Evolutionary conservation across 495 filamentous ascomycete genomes (phyloP), one percentile per base, ranked within the genome.

Genomic region (Coniosporium apollinis): DNA sequence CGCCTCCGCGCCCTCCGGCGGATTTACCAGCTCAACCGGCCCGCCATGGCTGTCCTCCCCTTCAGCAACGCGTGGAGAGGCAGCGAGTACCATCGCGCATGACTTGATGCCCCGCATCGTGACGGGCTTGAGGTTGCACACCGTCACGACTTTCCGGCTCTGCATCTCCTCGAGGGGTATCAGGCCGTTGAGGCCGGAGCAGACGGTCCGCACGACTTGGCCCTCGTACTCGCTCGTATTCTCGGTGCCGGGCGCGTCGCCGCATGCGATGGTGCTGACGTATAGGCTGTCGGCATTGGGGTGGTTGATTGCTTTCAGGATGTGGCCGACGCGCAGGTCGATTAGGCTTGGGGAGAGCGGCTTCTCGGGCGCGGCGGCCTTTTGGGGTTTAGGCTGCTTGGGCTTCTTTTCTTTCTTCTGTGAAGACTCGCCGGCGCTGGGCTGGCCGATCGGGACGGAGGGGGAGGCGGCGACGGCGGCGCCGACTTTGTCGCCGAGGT

Each of bases 21-120:
- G 89, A 36, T 61, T 76, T 20, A 94, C 86, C 22, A 97, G 70
- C 65, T 97, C 89, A 39, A 97, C 82, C 18, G 83, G 83, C 3
- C 87, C 85, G 46, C 73, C 76, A 62, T 93, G 86, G 37, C 76
- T 68, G 49, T 92, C 86, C 28, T 65, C 79, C 18, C 82, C 87
- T 48, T 86, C 80, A 48, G 57, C 57, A 21, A 79, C 58, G 32
- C 70, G 61, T 9, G 87, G 89, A 9, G 86, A 94, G 11, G 89
- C 89, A 11, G 91, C 91, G 18, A 97, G 66, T 9, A 97, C 89
- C 91, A 97, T 94, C 38, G 89, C 89, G 22, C 64, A 70, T 31
- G 81, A 89, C 64, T 94, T 94, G 61, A 97, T 80, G 38, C 91
- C 87, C 24, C 91, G 76, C 89, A 97, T 96, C 48, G 87, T 94